Evolutionary conservation across 768 basidiomycete genomes (phyloP).

Genomic region (Cyclocybe aegerita): DNA sequence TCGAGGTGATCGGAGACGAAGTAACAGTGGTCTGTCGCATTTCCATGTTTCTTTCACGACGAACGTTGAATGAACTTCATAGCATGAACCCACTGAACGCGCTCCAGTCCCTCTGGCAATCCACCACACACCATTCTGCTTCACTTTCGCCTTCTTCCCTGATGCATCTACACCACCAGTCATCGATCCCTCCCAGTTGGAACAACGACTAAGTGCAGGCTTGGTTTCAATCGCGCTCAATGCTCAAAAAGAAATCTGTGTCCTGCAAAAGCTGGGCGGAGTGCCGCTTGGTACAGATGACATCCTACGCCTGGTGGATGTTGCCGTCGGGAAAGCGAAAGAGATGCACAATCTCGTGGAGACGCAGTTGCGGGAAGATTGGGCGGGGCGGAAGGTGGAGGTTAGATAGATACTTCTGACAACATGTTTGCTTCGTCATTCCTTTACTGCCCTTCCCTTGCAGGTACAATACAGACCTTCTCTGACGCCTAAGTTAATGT

Average conservation of each 20-base stretch:
- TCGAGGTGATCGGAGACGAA: conserved; percentile 92
- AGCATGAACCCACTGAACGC: conserved; percentile 86
- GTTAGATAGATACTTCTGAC: conserved; percentile 26
- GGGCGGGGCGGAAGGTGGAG: conserved; percentile 65
- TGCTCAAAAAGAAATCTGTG: conserved; percentile 89
- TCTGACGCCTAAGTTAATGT: too few relatives aligned
- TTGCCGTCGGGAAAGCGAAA: conserved; percentile 70
- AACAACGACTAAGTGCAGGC: conserved; percentile 70
- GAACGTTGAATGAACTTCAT: not conserved
- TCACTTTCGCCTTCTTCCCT: conserved; percentile 91
- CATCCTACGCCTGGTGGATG: conserved; percentile 65
- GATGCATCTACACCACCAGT: conserved; percentile 48
- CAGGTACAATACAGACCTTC: too few relatives aligned
- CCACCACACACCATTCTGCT: conserved; percentile 90
- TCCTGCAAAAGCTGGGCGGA: conserved; percentile 91
- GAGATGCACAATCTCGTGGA: conserved; percentile 73
- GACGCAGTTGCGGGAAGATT: conserved; percentile 64
- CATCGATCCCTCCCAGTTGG: conserved; percentile 84
- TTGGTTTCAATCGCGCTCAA: conserved; percentile 81
- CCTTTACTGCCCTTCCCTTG: too few relatives aligned
- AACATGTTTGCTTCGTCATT: too few relatives aligned
- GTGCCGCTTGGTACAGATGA: conserved; percentile 77
- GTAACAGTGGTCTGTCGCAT: conserved; percentile 72
- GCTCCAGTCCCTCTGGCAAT: conserved; percentile 91
- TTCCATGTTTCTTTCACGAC: not conserved